These are phyloP conservation scores for Monascus ruber DNA, from an alignment of 2,329 filamentous ascomycete species.

Conservation along the genomic window DNA sequence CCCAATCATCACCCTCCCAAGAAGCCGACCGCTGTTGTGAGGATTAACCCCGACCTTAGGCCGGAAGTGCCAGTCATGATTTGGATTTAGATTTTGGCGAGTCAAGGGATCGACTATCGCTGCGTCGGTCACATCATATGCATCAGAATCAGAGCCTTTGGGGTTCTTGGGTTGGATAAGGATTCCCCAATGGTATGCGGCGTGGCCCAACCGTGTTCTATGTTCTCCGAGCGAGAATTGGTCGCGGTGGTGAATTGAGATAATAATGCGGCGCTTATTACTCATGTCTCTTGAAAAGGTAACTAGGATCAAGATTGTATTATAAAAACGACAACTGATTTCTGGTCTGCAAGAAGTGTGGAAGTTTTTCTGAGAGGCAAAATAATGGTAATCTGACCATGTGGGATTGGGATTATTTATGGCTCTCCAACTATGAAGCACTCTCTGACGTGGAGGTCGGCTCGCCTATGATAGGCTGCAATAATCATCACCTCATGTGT, in stretches of 20 bases:
- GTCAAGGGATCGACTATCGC: slow-evolving; percentile 1
- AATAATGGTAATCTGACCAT: no score
- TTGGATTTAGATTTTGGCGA: slow-evolving; percentile 2
- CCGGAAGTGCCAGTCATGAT: slow-evolving; percentile 5
- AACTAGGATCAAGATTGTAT: no score
- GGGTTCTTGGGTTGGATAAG: slow-evolving; percentile 5
- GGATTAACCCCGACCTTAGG: slow-evolving; percentile 1
- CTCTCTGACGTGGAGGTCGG: no score
- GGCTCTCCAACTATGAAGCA: no score
- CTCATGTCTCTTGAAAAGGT: slow-evolving; percentile 1
- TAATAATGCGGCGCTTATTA: slow-evolving; percentile 3
- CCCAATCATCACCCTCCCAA: slow-evolving; percentile 6
- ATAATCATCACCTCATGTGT: no score
- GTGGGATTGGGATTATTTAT: no score
- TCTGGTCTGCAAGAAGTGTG: no score
- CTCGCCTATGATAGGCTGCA: no score
- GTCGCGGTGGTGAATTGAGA: slow-evolving; percentile 3
- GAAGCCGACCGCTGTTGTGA: slow-evolving; percentile 1
- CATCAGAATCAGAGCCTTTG: slow-evolving; percentile 1
- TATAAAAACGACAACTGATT: no score
- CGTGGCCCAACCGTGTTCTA: slow-evolving; percentile 2
- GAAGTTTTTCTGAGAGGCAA: no score
- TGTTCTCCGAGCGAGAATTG: slow-evolving; percentile 2
- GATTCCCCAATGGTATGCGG: slow-evolving; percentile 10
- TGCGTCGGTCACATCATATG: slow-evolving; percentile 7